Conservation (phyloP, 1,284 basidiomycete genomes). For the Cryptococcus wingfieldii region DNA sequence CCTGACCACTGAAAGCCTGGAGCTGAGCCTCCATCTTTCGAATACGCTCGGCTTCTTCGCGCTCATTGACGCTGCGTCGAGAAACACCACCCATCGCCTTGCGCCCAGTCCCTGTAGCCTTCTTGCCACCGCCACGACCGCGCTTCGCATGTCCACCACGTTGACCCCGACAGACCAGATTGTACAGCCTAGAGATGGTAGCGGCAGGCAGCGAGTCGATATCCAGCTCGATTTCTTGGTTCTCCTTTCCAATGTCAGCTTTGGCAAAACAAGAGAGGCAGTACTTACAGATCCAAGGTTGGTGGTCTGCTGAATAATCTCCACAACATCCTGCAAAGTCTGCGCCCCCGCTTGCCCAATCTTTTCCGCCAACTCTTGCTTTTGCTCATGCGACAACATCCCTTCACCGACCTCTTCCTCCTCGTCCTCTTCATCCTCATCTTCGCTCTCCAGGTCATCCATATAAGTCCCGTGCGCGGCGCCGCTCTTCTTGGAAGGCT, state of each 20-base stretch:
- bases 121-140: conserved; percentile 17
- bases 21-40: conserved; percentile 67
- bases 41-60: conserved; percentile 64
- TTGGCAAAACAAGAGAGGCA: neutral
- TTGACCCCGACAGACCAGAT: conserved; percentile 71
- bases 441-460: conserved; percentile 47
- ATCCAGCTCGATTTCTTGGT: conserved; percentile 94
- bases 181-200: conserved; percentile 86
- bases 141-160: conserved; percentile 10
- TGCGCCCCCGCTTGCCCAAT: conserved; percentile 73
- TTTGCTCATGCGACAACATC: conserved; percentile 77
- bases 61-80: conserved; percentile 62
- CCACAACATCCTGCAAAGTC: conserved; percentile 76
- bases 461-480: conserved; percentile 28
- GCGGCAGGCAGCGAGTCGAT: conserved; percentile 79
- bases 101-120: conserved; percentile 53
- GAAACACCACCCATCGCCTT: conserved; percentile 81
- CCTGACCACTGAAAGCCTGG: conserved; percentile 32
- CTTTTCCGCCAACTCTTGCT: conserved; percentile 91
- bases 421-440: conserved; percentile 11
- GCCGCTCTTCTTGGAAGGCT: conserved; percentile 35
- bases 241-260: conserved; percentile 57
- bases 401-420: conserved; percentile 22
- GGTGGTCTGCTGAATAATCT: conserved; percentile 85
- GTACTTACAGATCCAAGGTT: conserved; percentile 77